Conservation (phyloP, 2,329 filamentous ascomycete genomes). For the Penicillium oxalicum region DNA sequence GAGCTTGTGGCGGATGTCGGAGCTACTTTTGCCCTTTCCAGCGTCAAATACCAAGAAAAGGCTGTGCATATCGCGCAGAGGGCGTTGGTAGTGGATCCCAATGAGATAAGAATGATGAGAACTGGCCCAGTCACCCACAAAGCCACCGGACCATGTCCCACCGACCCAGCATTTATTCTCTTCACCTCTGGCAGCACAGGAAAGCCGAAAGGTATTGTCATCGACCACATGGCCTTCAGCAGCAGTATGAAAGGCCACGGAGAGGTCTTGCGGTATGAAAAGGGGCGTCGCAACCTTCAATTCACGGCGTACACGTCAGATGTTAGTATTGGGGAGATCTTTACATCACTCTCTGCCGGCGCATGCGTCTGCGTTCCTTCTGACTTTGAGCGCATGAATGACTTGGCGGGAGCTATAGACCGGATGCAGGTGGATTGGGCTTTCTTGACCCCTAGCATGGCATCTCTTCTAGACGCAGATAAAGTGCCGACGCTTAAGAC, state of each 20-base stretch:
- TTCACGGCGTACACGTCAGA: neutral
- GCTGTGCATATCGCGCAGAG: neutral
- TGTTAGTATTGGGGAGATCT: neutral
- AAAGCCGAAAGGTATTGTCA: constrained; percentile 51
- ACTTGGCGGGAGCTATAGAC: neutral
- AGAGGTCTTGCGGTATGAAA: constrained; percentile 30
- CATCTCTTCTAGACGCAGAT: neutral
- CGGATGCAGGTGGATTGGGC: neutral
- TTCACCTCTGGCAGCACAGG: constrained; percentile 49
- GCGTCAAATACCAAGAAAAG: neutral
- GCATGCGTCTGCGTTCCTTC: neutral
- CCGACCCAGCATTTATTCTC: constrained; percentile 53
- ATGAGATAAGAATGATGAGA: too few relatives aligned
- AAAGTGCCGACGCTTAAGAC: neutral
- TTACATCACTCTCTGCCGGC: neutral
- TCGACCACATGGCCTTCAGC: constrained; percentile 50
- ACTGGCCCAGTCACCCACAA: neutral
- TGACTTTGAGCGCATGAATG: neutral
- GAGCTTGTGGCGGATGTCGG: neutral
- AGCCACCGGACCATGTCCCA: neutral
- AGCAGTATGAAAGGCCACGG: constrained; percentile 48
- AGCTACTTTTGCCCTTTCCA: neutral
- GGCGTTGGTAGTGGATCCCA: too few relatives aligned
- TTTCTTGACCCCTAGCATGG: neutral
- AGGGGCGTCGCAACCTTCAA: constrained; percentile 29